Percentiles rank a stretch among this genome's conserved stretches.
These are phyloP conservation scores for Isatis tinctoria DNA, from an alignment of 345 rosid species.

Conservation along the genomic window DNA sequence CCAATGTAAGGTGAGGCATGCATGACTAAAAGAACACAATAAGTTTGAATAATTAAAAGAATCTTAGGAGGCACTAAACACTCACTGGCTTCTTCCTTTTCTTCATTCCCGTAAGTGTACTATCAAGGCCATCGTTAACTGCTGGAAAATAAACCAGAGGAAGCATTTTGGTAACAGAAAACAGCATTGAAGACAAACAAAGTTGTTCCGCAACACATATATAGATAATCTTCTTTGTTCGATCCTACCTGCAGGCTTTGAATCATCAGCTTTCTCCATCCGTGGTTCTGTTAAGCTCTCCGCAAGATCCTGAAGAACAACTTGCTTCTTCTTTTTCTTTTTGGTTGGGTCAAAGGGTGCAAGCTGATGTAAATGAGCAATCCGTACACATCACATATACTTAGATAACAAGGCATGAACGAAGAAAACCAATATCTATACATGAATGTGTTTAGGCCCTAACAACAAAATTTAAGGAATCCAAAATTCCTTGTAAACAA, in stretches of 20 bases:
- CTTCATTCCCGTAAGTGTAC: slow-evolving; percentile 55
- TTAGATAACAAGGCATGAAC: not conserved
- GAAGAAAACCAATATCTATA: not conserved
- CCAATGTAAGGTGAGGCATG: not conserved
- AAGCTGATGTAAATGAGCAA: slow-evolving; percentile 27
- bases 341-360: slow-evolving; percentile 80
- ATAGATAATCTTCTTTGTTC: not conserved
- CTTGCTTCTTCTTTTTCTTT: slow-evolving; percentile 87
- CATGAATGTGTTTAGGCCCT: no score
- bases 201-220: not conserved
- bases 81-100: slow-evolving; percentile 55
- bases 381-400: not conserved
- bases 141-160: slow-evolving; percentile 17
- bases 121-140: slow-evolving; percentile 72
- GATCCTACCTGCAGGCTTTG: slow-evolving; percentile 39
- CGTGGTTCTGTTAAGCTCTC: slow-evolving; percentile 36
- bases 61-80: not conserved
- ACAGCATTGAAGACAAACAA: not conserved
- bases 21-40: not conserved
- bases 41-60: not conserved
- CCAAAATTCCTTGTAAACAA: not conserved
- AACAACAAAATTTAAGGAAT: no score
- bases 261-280: slow-evolving; percentile 61
- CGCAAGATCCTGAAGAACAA: slow-evolving; percentile 42
- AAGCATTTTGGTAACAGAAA: not conserved